phyloP scores from a whole-genome alignment of 352 stramenopile genomes.

The Globisporangium nodosum region DNA sequence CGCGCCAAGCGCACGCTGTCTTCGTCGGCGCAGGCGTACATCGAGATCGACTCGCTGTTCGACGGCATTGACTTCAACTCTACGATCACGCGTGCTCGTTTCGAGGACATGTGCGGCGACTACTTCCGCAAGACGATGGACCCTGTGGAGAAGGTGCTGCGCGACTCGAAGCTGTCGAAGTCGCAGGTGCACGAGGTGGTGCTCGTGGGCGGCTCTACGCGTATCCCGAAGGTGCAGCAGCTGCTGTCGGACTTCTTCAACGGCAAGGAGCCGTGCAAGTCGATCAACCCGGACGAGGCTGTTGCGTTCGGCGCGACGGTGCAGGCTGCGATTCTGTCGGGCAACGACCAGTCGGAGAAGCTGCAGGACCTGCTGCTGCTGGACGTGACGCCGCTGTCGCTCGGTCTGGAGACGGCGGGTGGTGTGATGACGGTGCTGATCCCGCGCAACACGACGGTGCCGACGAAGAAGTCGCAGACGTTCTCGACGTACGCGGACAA shows the following conservation, averaged over 20 bases:
- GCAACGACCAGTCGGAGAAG: conserved; percentile 89
- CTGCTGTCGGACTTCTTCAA: conserved; percentile 54
- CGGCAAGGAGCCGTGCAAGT: conserved; percentile 51
- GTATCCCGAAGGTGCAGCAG: conserved; percentile 48
- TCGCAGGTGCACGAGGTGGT: conserved; percentile 26
- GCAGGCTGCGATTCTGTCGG: conserved; percentile 88
- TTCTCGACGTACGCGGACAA: conserved; percentile 74
- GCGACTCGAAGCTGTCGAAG: conserved; percentile 22
- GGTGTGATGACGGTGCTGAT: conserved; percentile 74
- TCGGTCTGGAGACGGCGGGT: conserved; percentile 64
- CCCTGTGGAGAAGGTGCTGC: conserved; percentile 13
- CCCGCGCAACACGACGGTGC: conserved; percentile 56
- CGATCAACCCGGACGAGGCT: conserved; percentile 69
- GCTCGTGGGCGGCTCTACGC: conserved; percentile 33
- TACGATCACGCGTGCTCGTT: conserved; percentile 86
- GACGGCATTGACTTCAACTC: conserved; percentile 92
- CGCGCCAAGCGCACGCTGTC: conserved; percentile 90
- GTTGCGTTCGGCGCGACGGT: conserved; percentile 45
- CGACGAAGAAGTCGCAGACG: conserved; percentile 51
- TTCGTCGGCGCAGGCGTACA: conserved; percentile 74
- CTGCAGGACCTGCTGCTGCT: conserved; percentile 89
- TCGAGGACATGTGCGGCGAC: conserved; percentile 86
- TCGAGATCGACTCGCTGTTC: conserved; percentile 91
- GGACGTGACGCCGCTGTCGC: conserved; percentile 63
- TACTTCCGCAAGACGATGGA: conserved; percentile 54